Evolutionary conservation across 192 early-diverging fungal species (phyloP), one percentile per base, ranked within the genome.

Genomic region (Oehlia diaphana): DNA sequence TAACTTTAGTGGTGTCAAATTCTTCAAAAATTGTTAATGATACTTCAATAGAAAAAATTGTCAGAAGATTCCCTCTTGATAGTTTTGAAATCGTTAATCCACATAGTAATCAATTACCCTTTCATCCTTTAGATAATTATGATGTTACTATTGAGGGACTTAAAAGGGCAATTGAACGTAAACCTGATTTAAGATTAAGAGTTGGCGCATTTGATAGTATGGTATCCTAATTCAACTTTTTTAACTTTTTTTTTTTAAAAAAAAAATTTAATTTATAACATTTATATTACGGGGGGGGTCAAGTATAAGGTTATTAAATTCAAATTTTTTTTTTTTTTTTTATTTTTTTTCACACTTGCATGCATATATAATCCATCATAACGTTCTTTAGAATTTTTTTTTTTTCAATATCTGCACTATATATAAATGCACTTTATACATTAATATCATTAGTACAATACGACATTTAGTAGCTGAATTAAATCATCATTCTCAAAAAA

Each of bases 61-160:
- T 67, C 16, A 28, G 35, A 33, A 67, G 33, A 67, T 31, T 67
- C 3, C 28, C 26, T 33, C 23, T 67, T 19, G 65, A 67, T 28
- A 33, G 33, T 67, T 33, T 67, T 13, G 33, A 67, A 19, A 67
- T 67, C 19, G 28, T 13, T 13, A 67, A 67, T 67, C 26, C 65
- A 23, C 23, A 67, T 33, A 35, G 19, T 67, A 33, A 67, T 35
- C 65, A 67, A 33, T 9, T 67, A 14, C 65, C 65, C 26, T 67
- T 67, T 28, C 65, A 67, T 67, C 65, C 33, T 67, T 67, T 67
- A 33, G 65, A 67, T 3, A 0, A 67, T 67, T 67, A 35, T 28
- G 65, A 67, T 67, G 26, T 67, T 28, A 67, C 65, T 67, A 12
- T 67, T 67, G 65, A 67, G 33, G 65, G 65, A 10, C 65, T 67